A percentile compares a stretch with the other conserved stretches of the same genome.
phyloP scores from a whole-genome alignment of 352 stramenopile genomes.

The Pythium phragmiticola region DNA sequence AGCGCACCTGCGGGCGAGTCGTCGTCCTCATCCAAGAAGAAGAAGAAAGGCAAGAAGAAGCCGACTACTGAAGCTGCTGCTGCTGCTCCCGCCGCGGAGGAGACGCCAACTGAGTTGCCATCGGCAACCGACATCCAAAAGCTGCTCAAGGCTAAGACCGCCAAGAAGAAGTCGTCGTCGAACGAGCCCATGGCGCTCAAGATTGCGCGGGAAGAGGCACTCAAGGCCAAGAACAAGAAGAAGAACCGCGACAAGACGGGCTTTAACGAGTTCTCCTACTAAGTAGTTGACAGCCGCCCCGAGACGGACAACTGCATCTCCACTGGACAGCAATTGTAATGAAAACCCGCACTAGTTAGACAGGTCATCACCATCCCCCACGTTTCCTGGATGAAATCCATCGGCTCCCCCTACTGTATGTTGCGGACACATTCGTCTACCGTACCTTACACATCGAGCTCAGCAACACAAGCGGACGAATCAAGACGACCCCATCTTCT shows the following conservation, averaged over 20 bases:
- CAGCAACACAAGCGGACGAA: not conserved
- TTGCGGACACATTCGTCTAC: no score
- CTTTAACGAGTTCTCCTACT: conserved; percentile 86
- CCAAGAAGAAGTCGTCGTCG: conserved; percentile 67
- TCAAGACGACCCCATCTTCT: not conserved
- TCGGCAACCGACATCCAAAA: conserved; percentile 69
- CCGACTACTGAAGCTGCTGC: conserved; percentile 29
- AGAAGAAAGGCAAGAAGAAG: conserved; percentile 42
- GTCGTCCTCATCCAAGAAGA: conserved; percentile 35
- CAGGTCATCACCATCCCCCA: conserved; percentile 5
- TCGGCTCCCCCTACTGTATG: no score
- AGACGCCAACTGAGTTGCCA: conserved; percentile 21
- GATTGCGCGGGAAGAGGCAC: conserved; percentile 68
- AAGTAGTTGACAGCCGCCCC: conserved; percentile 3
- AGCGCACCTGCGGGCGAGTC: conserved; percentile 25
- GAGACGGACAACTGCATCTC: no score
- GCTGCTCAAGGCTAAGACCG: conserved; percentile 70
- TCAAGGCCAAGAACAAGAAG: conserved; percentile 72
- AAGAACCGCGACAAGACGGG: conserved; percentile 64
- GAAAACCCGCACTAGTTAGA: conserved; percentile 25
- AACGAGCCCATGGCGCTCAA: conserved; percentile 56
- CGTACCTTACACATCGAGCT: no score
- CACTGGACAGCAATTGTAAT: conserved; percentile 20
- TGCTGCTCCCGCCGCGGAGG: conserved; percentile 4
- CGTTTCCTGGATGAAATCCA: no score